Percentiles rank a stretch among this genome's conserved stretches.
Evolutionary conservation across 1,284 basidiomycete genomes (phyloP).

Genomic region (Leccinum pachyderme): DNA sequence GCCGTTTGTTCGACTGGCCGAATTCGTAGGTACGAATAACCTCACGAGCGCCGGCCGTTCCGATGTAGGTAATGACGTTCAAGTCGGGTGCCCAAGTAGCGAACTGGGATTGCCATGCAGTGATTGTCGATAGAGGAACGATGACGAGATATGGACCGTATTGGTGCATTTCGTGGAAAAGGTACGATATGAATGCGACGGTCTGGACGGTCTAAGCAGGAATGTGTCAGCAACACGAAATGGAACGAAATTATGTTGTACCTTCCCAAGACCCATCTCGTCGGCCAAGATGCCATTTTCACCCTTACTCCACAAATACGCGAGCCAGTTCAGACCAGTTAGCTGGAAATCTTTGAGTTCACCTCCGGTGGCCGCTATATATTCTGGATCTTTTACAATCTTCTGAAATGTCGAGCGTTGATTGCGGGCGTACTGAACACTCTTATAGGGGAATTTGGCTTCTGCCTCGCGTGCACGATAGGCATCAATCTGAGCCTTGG

Average conservation of each 20-base stretch:
- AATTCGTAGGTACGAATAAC: slow-evolving; percentile 95
- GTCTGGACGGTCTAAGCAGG: slow-evolving; percentile 84
- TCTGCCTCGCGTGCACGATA: slow-evolving; percentile 80
- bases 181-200: slow-evolving; percentile 92
- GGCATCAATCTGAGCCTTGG: slow-evolving; percentile 75
- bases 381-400: slow-evolving; percentile 89
- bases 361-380: slow-evolving; percentile 77
- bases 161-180: slow-evolving; percentile 91
- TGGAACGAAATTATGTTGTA: slow-evolving; percentile 26
- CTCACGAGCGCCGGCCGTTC: slow-evolving; percentile 84
- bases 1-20: slow-evolving; percentile 78
- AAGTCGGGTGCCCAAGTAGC: slow-evolving; percentile 94
- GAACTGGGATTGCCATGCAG: slow-evolving; percentile 98
- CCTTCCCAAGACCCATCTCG: slow-evolving; percentile 99
- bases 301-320: slow-evolving; percentile 92
- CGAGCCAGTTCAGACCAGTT: slow-evolving; percentile 97
- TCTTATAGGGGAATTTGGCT: slow-evolving; percentile 86
- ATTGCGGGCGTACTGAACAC: slow-evolving; percentile 64
- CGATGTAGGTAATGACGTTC: slow-evolving; percentile 97
- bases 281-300: slow-evolving; percentile 98
- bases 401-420: slow-evolving; percentile 83
- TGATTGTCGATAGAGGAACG: slow-evolving; percentile 96
- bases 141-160: slow-evolving; percentile 98
- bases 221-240: slow-evolving; percentile 14
- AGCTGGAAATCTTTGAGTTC: slow-evolving; percentile 97